phyloP scores from a whole-genome alignment of 2,329 filamentous ascomycete genomes.

The Coleophoma eucalyptorum region DNA sequence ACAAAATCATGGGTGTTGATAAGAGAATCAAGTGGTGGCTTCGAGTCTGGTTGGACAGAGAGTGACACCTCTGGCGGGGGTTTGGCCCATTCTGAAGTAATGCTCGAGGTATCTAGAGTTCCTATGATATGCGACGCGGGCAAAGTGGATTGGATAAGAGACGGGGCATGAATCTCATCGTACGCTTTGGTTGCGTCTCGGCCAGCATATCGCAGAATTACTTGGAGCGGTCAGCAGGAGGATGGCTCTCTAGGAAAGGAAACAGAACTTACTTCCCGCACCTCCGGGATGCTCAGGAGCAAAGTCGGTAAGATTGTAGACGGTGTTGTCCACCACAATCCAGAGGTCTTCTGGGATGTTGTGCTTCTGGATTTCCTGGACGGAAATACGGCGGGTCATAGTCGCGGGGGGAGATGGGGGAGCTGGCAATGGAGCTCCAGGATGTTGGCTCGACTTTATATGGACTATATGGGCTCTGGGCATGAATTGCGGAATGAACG shows the following conservation, averaged over 20 bases:
- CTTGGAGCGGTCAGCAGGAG: conserved; percentile 15
- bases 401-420: background rate
- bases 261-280: conserved; percentile 38
- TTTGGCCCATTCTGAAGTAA: conserved; percentile 44
- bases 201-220: conserved; percentile 47
- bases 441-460: too few species aligned
- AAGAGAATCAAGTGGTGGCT: conserved; percentile 43
- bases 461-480: too few species aligned
- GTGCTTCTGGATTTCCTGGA: conserved; percentile 43
- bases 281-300: conserved; percentile 60
- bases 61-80: conserved; percentile 28
- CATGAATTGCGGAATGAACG: background rate
- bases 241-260: background rate
- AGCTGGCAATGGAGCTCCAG: too few species aligned
- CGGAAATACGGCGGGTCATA: conserved; percentile 28
- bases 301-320: conserved; percentile 67
- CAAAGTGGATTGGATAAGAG: conserved; percentile 38
- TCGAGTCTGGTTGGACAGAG: conserved; percentile 12
- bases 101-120: conserved; percentile 40
- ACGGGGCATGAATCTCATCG: conserved; percentile 46
- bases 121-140: conserved; percentile 42
- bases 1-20: conserved; percentile 61
- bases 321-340: conserved; percentile 64
- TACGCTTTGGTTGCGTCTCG: conserved; percentile 50
- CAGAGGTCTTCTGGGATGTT: conserved; percentile 50